Base-by-base conservation (phyloP, 306 rosid species). In the Cucurbita pepo region DNA sequence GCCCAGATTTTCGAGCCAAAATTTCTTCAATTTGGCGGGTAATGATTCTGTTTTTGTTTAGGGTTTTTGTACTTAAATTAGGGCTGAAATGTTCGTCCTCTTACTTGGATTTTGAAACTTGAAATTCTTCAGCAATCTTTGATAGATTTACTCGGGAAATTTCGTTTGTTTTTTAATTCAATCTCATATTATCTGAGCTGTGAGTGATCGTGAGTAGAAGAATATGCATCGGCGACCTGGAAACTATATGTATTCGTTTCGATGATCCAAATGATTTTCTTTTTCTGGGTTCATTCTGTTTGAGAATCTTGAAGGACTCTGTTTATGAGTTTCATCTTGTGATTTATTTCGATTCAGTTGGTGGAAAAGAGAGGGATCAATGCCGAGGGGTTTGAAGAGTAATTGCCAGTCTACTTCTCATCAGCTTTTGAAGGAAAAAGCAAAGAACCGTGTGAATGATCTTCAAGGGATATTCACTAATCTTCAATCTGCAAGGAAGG, bases 401-500 rank as follows among this genome's bases (percentile, higher is more conserved):
- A 87, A 88, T 74, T 94, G 97, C 88, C 90, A 89, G 85, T 90
- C 97, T 25, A 83, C 83, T 67, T 89, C 97, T 66, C 99, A 94
- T 84, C 84, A 75, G 82, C 86, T 91, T 40, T 94, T 91, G 72
- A 94, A 91, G 88, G 97, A 94, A 76, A 94, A 90, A 82, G 97
- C 97, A 0, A 94, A 90, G 87, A 94, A 91, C 73, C 95, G 97
- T 19, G 99, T 94, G 4, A 96, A 87, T 83, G 97, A 94, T 80
- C 79, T 94, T 82, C 97, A 94, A 79, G 79, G 86, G 30, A 83
- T 86, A 86, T 94, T 94, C 78, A 55, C 82, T 77, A 88, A 85
- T 82, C 89, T 94, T 82, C 99, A 89, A 79, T 87, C 83, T 60
- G 99, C 99, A 4, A 87, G 97, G 86, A 94, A 91, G 95, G 99